These are phyloP conservation scores for Colletotrichum sp. DNA, from an alignment of 2,329 filamentous ascomycete species.

Conservation along the genomic window DNA sequence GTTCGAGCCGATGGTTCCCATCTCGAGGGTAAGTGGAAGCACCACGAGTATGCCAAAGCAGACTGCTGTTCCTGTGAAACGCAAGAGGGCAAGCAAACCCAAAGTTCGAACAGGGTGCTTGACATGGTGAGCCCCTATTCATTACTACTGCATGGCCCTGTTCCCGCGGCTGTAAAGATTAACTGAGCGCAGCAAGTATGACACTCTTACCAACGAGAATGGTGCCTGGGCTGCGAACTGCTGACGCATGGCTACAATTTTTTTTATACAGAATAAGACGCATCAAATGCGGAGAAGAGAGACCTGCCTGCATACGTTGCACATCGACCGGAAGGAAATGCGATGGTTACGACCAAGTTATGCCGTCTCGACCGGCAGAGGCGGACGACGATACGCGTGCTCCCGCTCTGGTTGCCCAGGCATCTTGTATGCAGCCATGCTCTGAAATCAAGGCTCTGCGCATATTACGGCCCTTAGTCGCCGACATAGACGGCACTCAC, in stretches of 20 bases:
- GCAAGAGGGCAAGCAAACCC: constrained; percentile 39
- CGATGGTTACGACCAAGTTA: constrained; percentile 36
- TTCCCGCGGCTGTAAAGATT: background rate
- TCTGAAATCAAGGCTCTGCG: background rate
- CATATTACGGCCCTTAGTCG: constrained; percentile 33
- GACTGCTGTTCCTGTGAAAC: background rate
- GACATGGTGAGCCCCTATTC: constrained; percentile 37
- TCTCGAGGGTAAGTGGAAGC: background rate
- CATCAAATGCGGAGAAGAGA: constrained; percentile 39
- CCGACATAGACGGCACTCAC: constrained; percentile 39
- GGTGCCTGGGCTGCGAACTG: too few species aligned
- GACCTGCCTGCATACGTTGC: constrained; percentile 37
- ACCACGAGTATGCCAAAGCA: background rate
- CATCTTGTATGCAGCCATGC: background rate
- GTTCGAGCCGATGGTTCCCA: background rate
- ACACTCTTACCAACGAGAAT: background rate
- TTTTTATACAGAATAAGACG: constrained; percentile 33
- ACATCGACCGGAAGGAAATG: constrained; percentile 37
- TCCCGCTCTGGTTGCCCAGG: background rate
- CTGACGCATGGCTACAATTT: background rate
- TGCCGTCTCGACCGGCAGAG: background rate
- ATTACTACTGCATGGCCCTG: too few species aligned
- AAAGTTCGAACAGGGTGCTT: constrained; percentile 45
- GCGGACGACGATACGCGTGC: background rate
- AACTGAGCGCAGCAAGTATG: constrained; percentile 30